Percentiles rank a stretch among this genome's conserved stretches.
Conservation (phyloP, 2,329 filamentous ascomycete genomes). For the Grosmannia huntii region DNA sequence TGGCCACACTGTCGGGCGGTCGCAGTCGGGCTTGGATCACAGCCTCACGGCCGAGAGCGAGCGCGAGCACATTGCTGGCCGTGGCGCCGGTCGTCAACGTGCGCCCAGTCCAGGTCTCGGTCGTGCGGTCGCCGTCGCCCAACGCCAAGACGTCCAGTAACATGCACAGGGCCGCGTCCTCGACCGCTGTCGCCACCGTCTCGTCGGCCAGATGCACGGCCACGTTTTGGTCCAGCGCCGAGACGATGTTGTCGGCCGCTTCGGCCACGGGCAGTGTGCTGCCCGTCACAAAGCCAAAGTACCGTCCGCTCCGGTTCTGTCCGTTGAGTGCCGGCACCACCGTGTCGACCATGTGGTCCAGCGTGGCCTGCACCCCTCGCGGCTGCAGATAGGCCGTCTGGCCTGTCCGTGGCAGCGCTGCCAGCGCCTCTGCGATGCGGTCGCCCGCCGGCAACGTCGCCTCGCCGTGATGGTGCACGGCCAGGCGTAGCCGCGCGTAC, state of each 20-base stretch:
- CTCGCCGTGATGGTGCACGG: conserved; percentile 9
- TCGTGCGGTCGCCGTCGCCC: conserved; percentile 8
- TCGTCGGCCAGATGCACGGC: conserved; percentile 69
- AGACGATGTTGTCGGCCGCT: conserved; percentile 75
- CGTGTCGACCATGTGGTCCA: conserved; percentile 30
- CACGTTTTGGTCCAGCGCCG: conserved; percentile 70
- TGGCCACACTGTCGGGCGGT: conserved; percentile 11
- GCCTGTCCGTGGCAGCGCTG: conserved; percentile 24
- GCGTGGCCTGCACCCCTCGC: conserved; percentile 19
- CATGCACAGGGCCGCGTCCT: conserved; percentile 58
- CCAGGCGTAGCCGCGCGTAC: conserved; percentile 7
- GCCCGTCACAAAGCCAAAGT: conserved; percentile 85
- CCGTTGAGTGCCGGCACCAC: conserved; percentile 51
- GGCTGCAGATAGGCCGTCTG: conserved; percentile 20
- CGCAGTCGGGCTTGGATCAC: conserved; percentile 31
- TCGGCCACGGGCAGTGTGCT: conserved; percentile 66
- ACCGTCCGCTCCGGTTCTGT: conserved; percentile 51
- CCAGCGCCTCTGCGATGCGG: conserved; percentile 22
- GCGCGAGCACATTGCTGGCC: conserved; percentile 69
- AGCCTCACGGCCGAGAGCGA: conserved; percentile 51
- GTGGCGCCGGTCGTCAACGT: conserved; percentile 53
- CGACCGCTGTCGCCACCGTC: conserved; percentile 62
- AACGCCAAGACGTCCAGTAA: conserved; percentile 55
- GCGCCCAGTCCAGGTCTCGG: conserved; percentile 38
- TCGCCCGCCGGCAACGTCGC: conserved; percentile 33